phyloP scores from a whole-genome alignment of 257 asterid species.

The Przewalskia tangutica region DNA sequence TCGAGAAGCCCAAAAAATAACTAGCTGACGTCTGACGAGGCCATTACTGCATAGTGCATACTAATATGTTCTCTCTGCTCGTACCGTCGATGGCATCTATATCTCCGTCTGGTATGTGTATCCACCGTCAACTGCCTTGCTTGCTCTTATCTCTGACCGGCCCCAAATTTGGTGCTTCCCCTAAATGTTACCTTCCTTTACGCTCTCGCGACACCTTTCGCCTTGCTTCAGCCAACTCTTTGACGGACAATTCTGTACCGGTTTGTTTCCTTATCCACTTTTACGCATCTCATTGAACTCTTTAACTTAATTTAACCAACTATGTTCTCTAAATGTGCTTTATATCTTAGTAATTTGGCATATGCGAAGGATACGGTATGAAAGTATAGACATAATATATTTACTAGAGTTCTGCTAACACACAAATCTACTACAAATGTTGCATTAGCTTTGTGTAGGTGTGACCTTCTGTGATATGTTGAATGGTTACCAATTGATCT shows the following conservation, averaged over 20 bases:
- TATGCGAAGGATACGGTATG: not conserved
- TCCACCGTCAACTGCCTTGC: constrained; percentile 9
- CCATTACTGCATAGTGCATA: too few species aligned
- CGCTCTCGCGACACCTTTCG: too few species aligned
- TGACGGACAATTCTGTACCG: not conserved
- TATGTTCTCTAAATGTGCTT: not conserved
- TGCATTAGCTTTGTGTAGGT: not conserved
- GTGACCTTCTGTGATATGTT: not conserved
- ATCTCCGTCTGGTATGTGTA: too few species aligned
- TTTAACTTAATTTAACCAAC: not conserved
- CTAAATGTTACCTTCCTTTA: constrained; percentile 1
- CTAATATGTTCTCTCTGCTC: too few species aligned
- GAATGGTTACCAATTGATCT: not conserved
- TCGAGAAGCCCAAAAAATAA: not conserved
- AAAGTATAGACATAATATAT: not conserved
- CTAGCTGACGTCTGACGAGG: not conserved
- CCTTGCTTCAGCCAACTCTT: too few species aligned
- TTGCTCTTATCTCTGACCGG: constrained; percentile 10
- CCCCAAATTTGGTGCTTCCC: not conserved
- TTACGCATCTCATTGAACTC: too few species aligned
- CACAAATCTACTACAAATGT: not conserved
- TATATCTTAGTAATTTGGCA: not conserved
- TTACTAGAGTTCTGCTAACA: not conserved
- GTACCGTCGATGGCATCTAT: too few species aligned
- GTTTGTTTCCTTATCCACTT: too few species aligned